A percentile compares a stretch with the other conserved stretches of the same genome.
These are phyloP conservation scores for Dioscorea zingiberensis DNA, from an alignment of 106 monocot species.

Conservation along the genomic window DNA sequence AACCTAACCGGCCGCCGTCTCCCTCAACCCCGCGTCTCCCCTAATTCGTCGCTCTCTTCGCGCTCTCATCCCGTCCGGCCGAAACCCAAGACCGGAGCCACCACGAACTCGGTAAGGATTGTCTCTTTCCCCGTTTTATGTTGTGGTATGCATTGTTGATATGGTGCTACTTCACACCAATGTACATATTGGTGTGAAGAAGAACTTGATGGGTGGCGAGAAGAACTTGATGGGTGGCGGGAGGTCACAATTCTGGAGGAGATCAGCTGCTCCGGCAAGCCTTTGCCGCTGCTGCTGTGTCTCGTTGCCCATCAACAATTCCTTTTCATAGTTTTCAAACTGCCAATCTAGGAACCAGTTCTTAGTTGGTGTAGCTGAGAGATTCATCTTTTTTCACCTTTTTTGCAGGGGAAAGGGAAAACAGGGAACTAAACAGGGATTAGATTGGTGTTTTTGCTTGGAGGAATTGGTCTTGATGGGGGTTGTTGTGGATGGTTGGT, in stretches of 20 bases:
- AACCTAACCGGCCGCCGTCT: no score
- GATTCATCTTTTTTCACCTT: no score
- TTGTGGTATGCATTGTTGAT: no score
- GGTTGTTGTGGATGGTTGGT: conserved; percentile 15
- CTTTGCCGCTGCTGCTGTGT: not conserved
- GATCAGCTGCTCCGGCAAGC: conserved; percentile 9
- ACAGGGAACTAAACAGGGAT: not conserved
- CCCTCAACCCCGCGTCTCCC: no score
- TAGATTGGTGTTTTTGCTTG: no score
- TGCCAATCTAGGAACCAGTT: conserved; percentile 25
- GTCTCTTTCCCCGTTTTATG: no score
- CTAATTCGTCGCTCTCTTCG: no score
- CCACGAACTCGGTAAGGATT: no score
- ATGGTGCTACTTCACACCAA: no score
- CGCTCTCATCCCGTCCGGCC: no score
- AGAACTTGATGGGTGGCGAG: conserved; percentile 16
- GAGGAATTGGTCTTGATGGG: not conserved
- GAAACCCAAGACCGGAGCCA: no score
- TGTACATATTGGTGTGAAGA: no score
- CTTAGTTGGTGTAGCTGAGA: conserved; percentile 4
- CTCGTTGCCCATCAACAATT: conserved; percentile 14
- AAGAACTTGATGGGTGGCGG: conserved; percentile 66
- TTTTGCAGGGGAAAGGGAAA: not conserved
- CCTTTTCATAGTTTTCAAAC: conserved; percentile 17
- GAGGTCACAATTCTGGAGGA: conserved; percentile 88